Evolutionary conservation across 192 early-diverging fungal species (phyloP), one percentile per base, ranked within the genome.

Genomic region (Coemansia sp.): DNA sequence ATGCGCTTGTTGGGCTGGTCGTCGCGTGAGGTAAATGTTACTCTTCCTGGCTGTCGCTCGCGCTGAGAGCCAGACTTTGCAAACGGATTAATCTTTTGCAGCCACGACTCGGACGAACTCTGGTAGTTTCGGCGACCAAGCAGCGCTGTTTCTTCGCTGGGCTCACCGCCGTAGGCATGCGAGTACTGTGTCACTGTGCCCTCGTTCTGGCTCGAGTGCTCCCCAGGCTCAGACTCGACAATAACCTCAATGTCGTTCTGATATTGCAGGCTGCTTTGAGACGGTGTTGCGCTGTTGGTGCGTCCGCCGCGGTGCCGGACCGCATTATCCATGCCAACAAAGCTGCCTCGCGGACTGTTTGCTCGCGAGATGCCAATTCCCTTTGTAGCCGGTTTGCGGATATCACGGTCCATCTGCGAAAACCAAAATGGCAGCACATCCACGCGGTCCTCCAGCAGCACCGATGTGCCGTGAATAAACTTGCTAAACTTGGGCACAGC

Each of bases 401-500:
- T 97, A 72, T 93, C 91, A 37, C 88, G 85, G 66, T 94, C 93
- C 91, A 98, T 93, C 74, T 96, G 94, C 29, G 92, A 89, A 55
- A 95, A 82, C 96, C 96, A 98, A 83, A 94, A 94, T 11, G 96
- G 96, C 25, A 96, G 86, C 52, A 95, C 83, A 23, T 87, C 83
- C 37, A 96, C 89, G 19, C 86, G 85, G 64, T 90, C 76, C 69
- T 91, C 91, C 17, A 94, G 82, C 53, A 98, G 80, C 5, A 93
- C 93, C 9, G 94, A 90, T 27, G 89, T 86, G 59, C 95, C 97
- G 75, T 99, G 95, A 64, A 94, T 91, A 77, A 96, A 99, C 77
- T 99, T 99, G 59, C 92, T 94, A 83, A 99, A 99, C 70, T 95
- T 98, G 51, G 94, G 94, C 39, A 97, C 94, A 39, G 91, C 91